Evolutionary conservation across 164 flowering plant species (phyloP).

Genomic region (Nelumbo lutea): DNA sequence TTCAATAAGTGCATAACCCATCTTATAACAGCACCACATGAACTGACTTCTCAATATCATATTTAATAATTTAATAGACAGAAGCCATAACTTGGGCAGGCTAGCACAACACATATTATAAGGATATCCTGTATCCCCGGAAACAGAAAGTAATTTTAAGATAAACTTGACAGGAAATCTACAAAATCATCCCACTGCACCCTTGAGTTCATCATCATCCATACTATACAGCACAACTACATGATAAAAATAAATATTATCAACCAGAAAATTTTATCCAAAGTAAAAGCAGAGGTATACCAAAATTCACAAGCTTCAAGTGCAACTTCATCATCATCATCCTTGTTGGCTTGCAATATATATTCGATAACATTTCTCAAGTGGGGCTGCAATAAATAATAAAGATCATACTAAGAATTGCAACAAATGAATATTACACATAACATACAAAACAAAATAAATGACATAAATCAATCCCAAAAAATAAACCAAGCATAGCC

Average conservation of each 20-base stretch:
- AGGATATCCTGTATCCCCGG: too few relatives aligned
- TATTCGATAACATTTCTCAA: slow-evolving; percentile 81
- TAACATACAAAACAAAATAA: background rate
- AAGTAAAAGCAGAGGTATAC: slow-evolving; percentile 28
- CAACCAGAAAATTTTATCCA: background rate
- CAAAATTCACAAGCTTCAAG: slow-evolving; percentile 99
- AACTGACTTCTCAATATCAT: too few relatives aligned
- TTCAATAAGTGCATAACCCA: too few relatives aligned
- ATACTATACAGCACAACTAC: background rate
- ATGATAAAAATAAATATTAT: background rate
- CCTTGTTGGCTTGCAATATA: slow-evolving; percentile 93
- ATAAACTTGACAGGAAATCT: too few relatives aligned
- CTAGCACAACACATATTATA: too few relatives aligned
- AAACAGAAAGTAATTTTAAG: too few relatives aligned
- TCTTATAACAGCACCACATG: too few relatives aligned
- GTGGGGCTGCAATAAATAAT: slow-evolving; percentile 62
- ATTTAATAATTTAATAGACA: too few relatives aligned
- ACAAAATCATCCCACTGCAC: too few relatives aligned
- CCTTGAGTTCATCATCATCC: too few relatives aligned
- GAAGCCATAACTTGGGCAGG: too few relatives aligned
- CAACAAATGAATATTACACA: background rate
- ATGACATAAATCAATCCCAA: background rate
- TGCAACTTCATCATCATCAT: slow-evolving; percentile 85
- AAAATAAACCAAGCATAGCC: too few relatives aligned
- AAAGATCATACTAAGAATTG: slow-evolving; percentile 9